Conservation (phyloP, 352 stramenopile genomes). For the Globisporangium paddicum region DNA sequence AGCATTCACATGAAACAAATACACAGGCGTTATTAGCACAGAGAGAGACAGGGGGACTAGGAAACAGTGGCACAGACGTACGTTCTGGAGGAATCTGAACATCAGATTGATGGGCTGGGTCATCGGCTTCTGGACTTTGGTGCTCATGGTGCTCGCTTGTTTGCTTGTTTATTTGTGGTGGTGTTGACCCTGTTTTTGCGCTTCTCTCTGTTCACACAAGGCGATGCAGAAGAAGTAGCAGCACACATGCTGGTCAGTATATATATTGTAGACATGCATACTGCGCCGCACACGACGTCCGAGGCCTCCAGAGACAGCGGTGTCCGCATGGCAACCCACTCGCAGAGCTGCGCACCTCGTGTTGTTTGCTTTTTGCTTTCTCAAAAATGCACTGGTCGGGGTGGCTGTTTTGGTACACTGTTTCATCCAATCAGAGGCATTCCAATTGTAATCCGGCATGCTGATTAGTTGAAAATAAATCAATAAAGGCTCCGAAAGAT, state of each 20-base stretch:
- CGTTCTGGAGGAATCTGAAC: conserved; percentile 97
- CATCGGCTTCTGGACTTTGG: conserved; percentile 98
- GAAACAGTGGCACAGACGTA: conserved; percentile 33
- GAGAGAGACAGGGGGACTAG: neutral
- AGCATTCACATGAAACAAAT: neutral
- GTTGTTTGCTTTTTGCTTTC: conserved; percentile 8
- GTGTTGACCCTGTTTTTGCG: neutral
- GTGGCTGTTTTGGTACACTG: neutral
- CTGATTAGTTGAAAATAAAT: neutral
- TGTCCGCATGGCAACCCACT: no score
- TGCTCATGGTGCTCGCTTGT: conserved; percentile 62
- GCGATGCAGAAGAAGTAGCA: neutral
- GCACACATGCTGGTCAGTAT: neutral
- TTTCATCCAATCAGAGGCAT: conserved; percentile 1
- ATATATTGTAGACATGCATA: neutral
- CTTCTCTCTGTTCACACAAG: neutral
- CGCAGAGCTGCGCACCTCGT: neutral
- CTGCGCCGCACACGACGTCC: neutral
- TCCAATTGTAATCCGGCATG: neutral
- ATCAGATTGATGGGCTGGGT: conserved; percentile 99
- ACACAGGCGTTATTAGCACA: conserved; percentile 4
- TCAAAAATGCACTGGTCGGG: conserved; percentile 14
- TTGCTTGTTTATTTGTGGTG: conserved; percentile 1
- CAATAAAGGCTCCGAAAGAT: neutral
- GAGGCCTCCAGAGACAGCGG: neutral